Evolutionary conservation across 2,329 filamentous ascomycete species (phyloP), one percentile per base, ranked within the genome.

Genomic region (Blastomyces silverae): DNA sequence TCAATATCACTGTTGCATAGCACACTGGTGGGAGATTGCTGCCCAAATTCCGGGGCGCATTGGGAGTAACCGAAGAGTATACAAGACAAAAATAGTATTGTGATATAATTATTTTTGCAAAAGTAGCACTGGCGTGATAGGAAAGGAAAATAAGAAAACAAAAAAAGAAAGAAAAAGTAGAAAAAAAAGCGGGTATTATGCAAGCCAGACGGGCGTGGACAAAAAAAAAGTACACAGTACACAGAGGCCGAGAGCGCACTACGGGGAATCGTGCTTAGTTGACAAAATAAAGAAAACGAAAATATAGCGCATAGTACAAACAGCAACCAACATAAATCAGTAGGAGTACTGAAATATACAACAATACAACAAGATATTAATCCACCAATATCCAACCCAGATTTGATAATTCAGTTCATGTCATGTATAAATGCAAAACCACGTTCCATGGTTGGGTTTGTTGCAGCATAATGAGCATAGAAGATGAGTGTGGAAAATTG

Each of bases 181-280:
- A 25, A 44, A 31, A 46, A n/a, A 34, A n/a, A 28, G 8, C 42
- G 59, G 59, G 59, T 61, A 61, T 61, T 61, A 61, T 61, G 59
- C 59, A 61, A 48, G 46, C 59, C 25, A 31, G 31, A 34, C 10
- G 20, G 25, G 6, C 37, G 22, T 50, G 25, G 44, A 61, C 15
- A 60, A 60, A 5, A 8, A 37, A 34, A 52, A 61, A 50, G 20
- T 46, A 46, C 20, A 46, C 34, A 37, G 34, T 37, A 61, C 17
- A 60, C 11, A n/a, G 20, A 25, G 42, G 42, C n/a, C 31, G 44
- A 48, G 25, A 60, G n/a, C 13, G 42, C 25, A 20, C n/a, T 44
- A 60, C 39, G 48, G 25, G 25, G 20, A 50, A 20, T 34, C 15
- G 31, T 28, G 50, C 53, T 34, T 3, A 25, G 25, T 22, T 28